phyloP scores from a whole-genome alignment of 2,329 filamentous ascomycete genomes.

The Leptographium radiaticola region DNA sequence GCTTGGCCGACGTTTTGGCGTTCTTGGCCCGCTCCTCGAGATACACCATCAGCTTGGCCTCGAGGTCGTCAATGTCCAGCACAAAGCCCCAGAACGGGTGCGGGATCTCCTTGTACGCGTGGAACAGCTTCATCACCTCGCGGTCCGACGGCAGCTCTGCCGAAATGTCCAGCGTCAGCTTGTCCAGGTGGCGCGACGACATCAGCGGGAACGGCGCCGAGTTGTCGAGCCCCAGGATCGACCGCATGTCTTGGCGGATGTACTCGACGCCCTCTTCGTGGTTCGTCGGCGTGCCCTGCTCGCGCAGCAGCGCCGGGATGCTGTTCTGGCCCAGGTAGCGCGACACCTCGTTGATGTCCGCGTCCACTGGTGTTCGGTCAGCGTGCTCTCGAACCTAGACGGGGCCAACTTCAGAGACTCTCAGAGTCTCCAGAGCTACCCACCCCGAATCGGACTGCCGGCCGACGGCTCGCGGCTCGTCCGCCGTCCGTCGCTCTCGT shows the following conservation, averaged over 20 bases:
- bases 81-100: constrained; percentile 58
- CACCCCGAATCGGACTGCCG: constrained; percentile 9
- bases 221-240: constrained; percentile 51
- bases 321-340: constrained; percentile 55
- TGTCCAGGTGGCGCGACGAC: constrained; percentile 48
- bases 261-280: constrained; percentile 37
- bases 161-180: constrained; percentile 46
- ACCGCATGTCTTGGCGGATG: constrained; percentile 52
- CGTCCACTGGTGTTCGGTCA: constrained; percentile 27
- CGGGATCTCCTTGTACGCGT: constrained; percentile 53
- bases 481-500: constrained; percentile 21
- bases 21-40: constrained; percentile 49
- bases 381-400: no score
- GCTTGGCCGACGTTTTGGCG: constrained; percentile 30
- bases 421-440: neutral
- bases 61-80: constrained; percentile 52
- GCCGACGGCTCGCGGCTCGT: constrained; percentile 5
- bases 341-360: constrained; percentile 39
- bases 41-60: constrained; percentile 51
- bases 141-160: constrained; percentile 49
- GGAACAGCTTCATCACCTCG: constrained; percentile 55
- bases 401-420: no score
- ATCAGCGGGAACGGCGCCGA: constrained; percentile 55
- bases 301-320: constrained; percentile 51
- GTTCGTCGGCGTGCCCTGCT: constrained; percentile 42